Base-by-base conservation (phyloP, 1,284 basidiomycete species). In the Agroathelia rolfsii region DNA sequence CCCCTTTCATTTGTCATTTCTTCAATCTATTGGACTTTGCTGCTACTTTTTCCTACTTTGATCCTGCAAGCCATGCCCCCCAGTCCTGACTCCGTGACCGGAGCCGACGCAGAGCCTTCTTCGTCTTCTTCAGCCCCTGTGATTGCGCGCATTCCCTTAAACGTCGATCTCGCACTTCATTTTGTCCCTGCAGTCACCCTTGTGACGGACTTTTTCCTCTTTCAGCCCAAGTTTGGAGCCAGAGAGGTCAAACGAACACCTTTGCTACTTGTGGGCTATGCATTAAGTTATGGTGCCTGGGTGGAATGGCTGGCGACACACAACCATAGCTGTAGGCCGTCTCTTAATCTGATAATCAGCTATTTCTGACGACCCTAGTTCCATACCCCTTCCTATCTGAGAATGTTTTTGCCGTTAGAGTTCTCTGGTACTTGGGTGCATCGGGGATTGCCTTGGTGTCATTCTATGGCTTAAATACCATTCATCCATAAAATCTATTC, bases 321-420 rank as follows among this genome's bases (percentile, higher is more conserved):
- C 47, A 81, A 78, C 36, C 72, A 70, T n/a, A 52, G 49, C 3
- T 88, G 80, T 83, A 44, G 56, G 78, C 67, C 2, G 10, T 8
- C 5, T 12, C 20, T 25, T 28, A 5, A 12, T 18, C 4, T 22
- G 14, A 19, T 21, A 37, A 21, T 28, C 10, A 22, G 21, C 18
- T 37, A 22, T 16, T 37, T 20, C 24, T 18, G n/a, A n/a, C n/a
- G n/a, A n/a, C n/a, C 15, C 3, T 39, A 83, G 79, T 86, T 55
- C 82, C 85, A 12, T 88, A 88, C 54, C 85, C 85, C 0, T 88
- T 88, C 61, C 60, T 89, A 38, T 81, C 73, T 0, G 46, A 76
- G 17, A 76, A 66, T 47, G 55, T 69, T 0, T 57, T 73, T 10
- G 45, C 54, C 6, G 53, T 64, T 19, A 68, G 84, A 11, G 40